Base-by-base conservation (phyloP, 352 stramenopile genomes). In the Hyphochytrium catenoides region DNA sequence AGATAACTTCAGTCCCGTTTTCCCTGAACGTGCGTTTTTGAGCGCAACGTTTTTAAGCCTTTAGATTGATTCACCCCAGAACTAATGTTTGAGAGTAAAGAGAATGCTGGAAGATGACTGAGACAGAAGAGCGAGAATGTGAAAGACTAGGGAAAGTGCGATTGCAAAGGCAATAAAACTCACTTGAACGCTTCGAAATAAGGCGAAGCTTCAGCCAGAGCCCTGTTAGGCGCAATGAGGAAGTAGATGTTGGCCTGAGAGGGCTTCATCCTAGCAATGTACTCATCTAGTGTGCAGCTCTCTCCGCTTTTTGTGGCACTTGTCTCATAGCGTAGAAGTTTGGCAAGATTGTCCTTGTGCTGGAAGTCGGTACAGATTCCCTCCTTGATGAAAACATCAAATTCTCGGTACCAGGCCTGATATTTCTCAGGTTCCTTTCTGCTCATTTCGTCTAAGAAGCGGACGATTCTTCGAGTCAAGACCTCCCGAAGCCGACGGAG, bases 231-330 rank as follows among this genome's bases (percentile, higher is more conserved):
- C 3, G 90, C 88, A 39, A 71, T 88, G 18, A 99, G 45, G 56
- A 97, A 99, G 61, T 98, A 99, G 44, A 99, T 96, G 39, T 98
- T 76, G 44, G 96, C 95, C 54, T 98, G 86, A 40, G 95, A 74
- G 1, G 83, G 78, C 34, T 74, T 59, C 39, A 77, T 83, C 31
- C 90, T 79, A 23, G 74, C 88, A 38, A 99, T 70, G 50, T 99
- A 99, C 57, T 99, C 89, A 47, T 99, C 93, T 5, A 99, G 58
- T 17, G 85, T 94, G 15, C 75, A 83, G 8, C 95, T 52, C 46
- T 96, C 78, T 17, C 69, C 77, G 2, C 50, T 50, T 23, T 90
- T 74, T 20, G 79, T 62, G 35, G 89, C 84, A 36, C 82, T 95
- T 22, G 78, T 95, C 58, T 98, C 88, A 59, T 96, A 99, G 24